Conservation (phyloP, 2,329 filamentous ascomycete species). For the Domatiomyces globalis region DNA sequence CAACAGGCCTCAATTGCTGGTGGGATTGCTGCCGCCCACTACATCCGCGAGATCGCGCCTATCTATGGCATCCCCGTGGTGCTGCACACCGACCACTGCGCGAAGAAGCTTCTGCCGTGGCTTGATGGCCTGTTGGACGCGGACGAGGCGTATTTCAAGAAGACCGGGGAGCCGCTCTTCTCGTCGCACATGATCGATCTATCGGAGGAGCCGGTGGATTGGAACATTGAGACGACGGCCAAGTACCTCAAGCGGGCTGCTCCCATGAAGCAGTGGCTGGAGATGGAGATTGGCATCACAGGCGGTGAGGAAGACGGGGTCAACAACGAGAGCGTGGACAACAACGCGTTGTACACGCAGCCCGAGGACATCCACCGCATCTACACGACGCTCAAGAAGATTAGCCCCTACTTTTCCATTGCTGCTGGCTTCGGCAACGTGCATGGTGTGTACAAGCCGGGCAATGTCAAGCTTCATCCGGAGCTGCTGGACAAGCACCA, state of each 20-base stretch:
- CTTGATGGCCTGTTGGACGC: slow-evolving; percentile 89
- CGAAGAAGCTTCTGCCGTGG: slow-evolving; percentile 98
- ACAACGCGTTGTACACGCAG: slow-evolving; percentile 94
- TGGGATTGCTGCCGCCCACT: slow-evolving; percentile 78
- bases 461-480: slow-evolving; percentile 92
- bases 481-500: slow-evolving; percentile 97
- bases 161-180: slow-evolving; percentile 82
- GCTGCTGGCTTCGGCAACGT: slow-evolving; percentile 98
- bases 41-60: slow-evolving; percentile 77
- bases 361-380: slow-evolving; percentile 91
- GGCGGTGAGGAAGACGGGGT: slow-evolving; percentile 96
- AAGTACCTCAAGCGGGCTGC: slow-evolving; percentile 87
- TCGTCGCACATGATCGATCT: slow-evolving; percentile 98
- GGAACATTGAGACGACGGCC: slow-evolving; percentile 83
- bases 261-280: slow-evolving; percentile 96
- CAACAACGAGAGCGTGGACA: slow-evolving; percentile 96
- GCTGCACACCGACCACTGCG: slow-evolving; percentile 95
- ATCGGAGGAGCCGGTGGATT: slow-evolving; percentile 78
- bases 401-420: slow-evolving; percentile 95
- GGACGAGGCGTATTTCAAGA: slow-evolving; percentile 91
- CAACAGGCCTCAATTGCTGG: slow-evolving; percentile 83
- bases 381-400: slow-evolving; percentile 68
- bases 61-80: slow-evolving; percentile 80
- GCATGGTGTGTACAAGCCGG: slow-evolving; percentile 97
- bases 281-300: slow-evolving; percentile 96